A percentile compares a stretch with the other conserved stretches of the same genome.
Evolutionary conservation across 2,329 filamentous ascomycete species (phyloP).

Genomic region (Ophiosphaerella korrae): DNA sequence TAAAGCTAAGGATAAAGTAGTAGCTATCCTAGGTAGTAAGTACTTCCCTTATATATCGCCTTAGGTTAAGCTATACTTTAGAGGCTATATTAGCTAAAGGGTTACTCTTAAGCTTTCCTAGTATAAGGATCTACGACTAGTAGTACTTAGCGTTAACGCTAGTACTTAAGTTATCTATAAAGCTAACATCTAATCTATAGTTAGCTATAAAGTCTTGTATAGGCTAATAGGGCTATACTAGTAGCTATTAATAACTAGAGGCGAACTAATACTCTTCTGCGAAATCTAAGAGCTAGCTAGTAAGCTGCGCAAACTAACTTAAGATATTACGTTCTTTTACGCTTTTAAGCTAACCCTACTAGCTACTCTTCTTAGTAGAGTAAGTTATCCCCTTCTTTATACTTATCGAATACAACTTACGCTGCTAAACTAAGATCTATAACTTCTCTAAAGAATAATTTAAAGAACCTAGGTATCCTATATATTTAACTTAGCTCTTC

Average conservation of each 20-base stretch:
- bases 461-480: slow-evolving; percentile 26
- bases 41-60: slow-evolving; percentile 53
- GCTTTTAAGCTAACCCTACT: slow-evolving; percentile 22
- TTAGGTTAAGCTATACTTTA: slow-evolving; percentile 44
- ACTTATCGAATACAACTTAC: not conserved
- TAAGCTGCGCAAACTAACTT: slow-evolving; percentile 20
- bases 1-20: slow-evolving; percentile 56
- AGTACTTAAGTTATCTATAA: slow-evolving; percentile 24
- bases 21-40: slow-evolving; percentile 36
- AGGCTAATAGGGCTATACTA: slow-evolving; percentile 24
- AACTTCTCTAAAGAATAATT: slow-evolving; percentile 25
- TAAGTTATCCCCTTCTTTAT: slow-evolving; percentile 21
- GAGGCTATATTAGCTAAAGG: slow-evolving; percentile 46
- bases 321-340: slow-evolving; percentile 27
- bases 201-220: slow-evolving; percentile 28
- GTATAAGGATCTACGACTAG: slow-evolving; percentile 53
- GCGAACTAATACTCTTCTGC: no score
- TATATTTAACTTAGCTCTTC: slow-evolving; percentile 23
- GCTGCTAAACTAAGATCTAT: slow-evolving; percentile 13
- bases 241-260: slow-evolving; percentile 8
- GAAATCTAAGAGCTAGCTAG: no score
- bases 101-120: slow-evolving; percentile 56
- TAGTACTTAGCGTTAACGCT: slow-evolving; percentile 23
- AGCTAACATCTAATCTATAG: slow-evolving; percentile 30
- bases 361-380: slow-evolving; percentile 25